Evolutionary conservation across 2,329 filamentous ascomycete species (phyloP).

Genomic region (Remersonia thermophila): DNA sequence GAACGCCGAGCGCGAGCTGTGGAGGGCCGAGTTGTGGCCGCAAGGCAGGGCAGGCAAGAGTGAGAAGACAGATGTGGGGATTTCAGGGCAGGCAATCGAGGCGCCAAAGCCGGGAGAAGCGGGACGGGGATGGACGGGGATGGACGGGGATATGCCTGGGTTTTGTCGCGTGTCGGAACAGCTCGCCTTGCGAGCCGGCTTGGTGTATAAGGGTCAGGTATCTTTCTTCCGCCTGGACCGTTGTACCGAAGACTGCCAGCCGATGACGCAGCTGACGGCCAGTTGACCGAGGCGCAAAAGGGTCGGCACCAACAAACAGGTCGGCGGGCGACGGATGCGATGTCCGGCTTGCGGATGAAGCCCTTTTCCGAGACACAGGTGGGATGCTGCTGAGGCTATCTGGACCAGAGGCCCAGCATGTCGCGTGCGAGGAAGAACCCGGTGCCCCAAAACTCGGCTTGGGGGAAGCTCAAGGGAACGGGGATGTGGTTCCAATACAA

Average conservation of each 20-base stretch:
- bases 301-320: too few species aligned
- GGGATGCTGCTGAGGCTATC: too few species aligned
- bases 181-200: conserved; percentile 16
- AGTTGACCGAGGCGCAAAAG: too few species aligned
- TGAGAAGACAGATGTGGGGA: conserved; percentile 4
- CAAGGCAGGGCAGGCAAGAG: conserved; percentile 3
- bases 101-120: conserved; percentile 5
- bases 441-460: too few species aligned
- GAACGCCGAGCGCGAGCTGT: conserved; percentile 2
- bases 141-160: neutral
- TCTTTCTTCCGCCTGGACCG: conserved; percentile 14
- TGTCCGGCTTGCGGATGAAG: too few species aligned
- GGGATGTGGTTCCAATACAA: too few species aligned
- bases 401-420: too few species aligned
- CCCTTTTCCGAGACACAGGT: too few species aligned
- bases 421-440: too few species aligned
- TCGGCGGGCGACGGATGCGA: too few species aligned
- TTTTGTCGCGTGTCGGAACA: conserved; percentile 7
- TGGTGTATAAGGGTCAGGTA: conserved; percentile 1
- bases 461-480: too few species aligned
- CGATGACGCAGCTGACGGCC: too few species aligned
- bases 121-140: conserved; percentile 5
- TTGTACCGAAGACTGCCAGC: neutral
- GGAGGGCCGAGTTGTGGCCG: conserved; percentile 6
- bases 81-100: conserved; percentile 6